phyloP scores from a whole-genome alignment of 345 rosid genomes.

The Camelina sativa region DNA sequence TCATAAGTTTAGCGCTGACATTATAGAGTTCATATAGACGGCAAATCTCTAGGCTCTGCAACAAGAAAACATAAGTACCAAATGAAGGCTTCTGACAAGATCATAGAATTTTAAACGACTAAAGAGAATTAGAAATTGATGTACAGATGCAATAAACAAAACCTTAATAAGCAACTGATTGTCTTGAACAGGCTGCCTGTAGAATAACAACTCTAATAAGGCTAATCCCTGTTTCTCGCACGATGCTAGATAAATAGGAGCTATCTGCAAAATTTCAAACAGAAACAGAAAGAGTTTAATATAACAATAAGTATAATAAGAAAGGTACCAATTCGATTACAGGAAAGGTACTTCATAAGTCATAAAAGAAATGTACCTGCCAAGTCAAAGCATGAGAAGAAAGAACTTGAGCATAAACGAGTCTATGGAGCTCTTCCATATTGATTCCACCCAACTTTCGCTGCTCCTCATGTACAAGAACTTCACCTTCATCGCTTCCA shows the following conservation, averaged over 20 bases:
- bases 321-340: conserved; percentile 9
- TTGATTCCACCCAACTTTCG: conserved; percentile 74
- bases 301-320: neutral
- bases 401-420: conserved; percentile 94
- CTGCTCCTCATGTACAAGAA: conserved; percentile 77
- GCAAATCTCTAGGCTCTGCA: conserved; percentile 90
- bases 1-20: conserved; percentile 77
- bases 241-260: conserved; percentile 86
- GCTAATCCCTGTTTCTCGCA: conserved; percentile 90
- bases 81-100: conserved; percentile 29
- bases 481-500: conserved; percentile 75
- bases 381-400: conserved; percentile 91
- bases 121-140: neutral
- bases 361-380: conserved; percentile 63
- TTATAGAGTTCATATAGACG: conserved; percentile 76
- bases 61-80: conserved; percentile 28
- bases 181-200: conserved; percentile 75
- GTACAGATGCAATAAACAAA: conserved; percentile 24
- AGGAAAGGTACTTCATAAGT: conserved; percentile 3
- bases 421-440: conserved; percentile 88
- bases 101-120: neutral
- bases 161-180: conserved; percentile 79
- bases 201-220: conserved; percentile 72
- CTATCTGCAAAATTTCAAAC: conserved; percentile 61
- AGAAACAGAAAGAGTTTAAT: neutral